These are phyloP conservation scores for Neurospora sp. DNA, from an alignment of 495 filamentous ascomycete species.

Conservation along the genomic window DNA sequence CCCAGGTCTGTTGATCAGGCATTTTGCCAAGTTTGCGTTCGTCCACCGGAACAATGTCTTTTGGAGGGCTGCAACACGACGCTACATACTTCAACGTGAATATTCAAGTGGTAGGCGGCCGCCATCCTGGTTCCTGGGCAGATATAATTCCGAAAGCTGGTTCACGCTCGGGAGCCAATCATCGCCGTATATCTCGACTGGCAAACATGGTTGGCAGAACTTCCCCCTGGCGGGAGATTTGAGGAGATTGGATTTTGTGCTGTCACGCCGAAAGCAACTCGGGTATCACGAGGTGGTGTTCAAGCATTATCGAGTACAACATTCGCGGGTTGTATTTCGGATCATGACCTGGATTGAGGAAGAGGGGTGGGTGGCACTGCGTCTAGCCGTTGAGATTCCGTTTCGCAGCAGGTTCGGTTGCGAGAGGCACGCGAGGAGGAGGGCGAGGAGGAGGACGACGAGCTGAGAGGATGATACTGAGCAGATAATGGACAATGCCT, in stretches of 20 bases:
- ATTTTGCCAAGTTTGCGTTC: background rate
- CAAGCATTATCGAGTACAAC: background rate
- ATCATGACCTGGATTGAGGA: background rate
- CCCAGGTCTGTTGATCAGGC: background rate
- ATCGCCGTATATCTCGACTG: background rate
- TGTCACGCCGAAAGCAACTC: background rate
- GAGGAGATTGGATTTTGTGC: background rate
- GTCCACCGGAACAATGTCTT: background rate
- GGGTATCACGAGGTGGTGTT: background rate
- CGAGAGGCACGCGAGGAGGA: background rate
- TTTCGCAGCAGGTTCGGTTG: background rate
- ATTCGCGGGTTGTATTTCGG: background rate
- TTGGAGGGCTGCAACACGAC: background rate
- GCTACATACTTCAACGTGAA: background rate
- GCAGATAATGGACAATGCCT: background rate
- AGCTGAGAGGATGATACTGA: background rate
- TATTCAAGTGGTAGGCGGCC: background rate
- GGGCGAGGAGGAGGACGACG: background rate
- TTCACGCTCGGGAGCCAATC: background rate
- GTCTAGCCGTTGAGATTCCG: background rate
- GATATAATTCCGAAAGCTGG: background rate
- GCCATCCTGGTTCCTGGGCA: background rate
- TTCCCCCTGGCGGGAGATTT: background rate
- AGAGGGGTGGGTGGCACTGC: background rate
- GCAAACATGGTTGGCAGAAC: background rate